A percentile compares a stretch with the other conserved stretches of the same genome.
phyloP scores from a whole-genome alignment of 768 basidiomycete genomes.

The Stropharia rugosoannulata region DNA sequence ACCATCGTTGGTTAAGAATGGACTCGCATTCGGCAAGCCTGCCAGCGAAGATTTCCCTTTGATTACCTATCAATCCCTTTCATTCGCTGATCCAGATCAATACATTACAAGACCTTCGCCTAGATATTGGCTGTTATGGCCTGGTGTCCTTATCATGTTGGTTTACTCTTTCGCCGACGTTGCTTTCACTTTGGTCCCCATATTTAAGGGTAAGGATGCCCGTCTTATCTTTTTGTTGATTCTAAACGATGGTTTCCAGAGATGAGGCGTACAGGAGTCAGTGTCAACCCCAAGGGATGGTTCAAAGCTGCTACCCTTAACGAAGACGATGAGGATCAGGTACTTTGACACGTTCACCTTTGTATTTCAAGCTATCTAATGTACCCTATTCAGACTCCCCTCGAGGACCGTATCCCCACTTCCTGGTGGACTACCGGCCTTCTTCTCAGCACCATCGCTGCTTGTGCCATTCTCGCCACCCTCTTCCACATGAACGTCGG shows the following conservation, averaged over 20 bases:
- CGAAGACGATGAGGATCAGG: constrained; percentile 47
- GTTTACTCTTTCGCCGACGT: constrained; percentile 59
- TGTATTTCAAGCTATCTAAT: not conserved
- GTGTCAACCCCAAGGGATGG: constrained; percentile 29
- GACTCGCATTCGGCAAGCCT: constrained; percentile 44
- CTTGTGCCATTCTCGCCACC: constrained; percentile 51
- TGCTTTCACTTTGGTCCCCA: constrained; percentile 35
- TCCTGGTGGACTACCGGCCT: constrained; percentile 56
- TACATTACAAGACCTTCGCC: constrained; percentile 48
- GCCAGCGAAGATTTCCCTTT: constrained; percentile 39
- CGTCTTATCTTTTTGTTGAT: not conserved
- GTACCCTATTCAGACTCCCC: constrained; percentile 32
- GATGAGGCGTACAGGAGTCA: constrained; percentile 9
- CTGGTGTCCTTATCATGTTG: constrained; percentile 61
- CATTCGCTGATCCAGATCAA: constrained; percentile 40
- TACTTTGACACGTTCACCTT: not conserved
- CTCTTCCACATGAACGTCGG: constrained; percentile 59
- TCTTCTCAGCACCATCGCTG: constrained; percentile 45
- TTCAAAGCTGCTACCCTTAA: constrained; percentile 23
- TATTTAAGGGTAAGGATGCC: constrained; percentile 26
- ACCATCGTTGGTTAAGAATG: constrained; percentile 51
- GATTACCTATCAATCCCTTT: constrained; percentile 43
- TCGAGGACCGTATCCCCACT: constrained; percentile 52
- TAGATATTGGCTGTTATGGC: constrained; percentile 65
- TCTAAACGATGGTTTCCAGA: constrained; percentile 9